Evolutionary conservation across 176 grass and related monocot species (phyloP).

Genomic region (Rhynchospora breviuscula): DNA sequence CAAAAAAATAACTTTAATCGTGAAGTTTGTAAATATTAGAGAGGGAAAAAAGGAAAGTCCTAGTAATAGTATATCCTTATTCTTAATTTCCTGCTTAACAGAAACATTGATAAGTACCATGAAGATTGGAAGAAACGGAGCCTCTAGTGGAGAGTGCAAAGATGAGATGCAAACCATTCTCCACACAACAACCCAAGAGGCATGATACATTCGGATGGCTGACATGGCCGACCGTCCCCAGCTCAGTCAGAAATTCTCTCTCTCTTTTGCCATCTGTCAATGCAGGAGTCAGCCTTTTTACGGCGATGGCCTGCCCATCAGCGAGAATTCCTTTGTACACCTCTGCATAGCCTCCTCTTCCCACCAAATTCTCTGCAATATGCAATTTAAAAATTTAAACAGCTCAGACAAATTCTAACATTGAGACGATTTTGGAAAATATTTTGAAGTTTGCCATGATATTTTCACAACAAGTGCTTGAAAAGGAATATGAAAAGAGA

Average conservation of each 20-base stretch:
- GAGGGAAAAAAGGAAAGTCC: no score
- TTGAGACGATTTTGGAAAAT: no score
- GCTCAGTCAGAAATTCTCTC: slow-evolving; percentile 88
- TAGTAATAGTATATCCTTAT: background rate
- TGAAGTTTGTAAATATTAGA: no score
- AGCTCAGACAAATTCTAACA: background rate
- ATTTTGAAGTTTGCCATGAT: no score
- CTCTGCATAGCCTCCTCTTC: slow-evolving; percentile 78
- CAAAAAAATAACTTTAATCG: no score
- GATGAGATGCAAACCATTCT: slow-evolving; percentile 72
- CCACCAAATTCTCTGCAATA: slow-evolving; percentile 63
- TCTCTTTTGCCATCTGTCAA: slow-evolving; percentile 73
- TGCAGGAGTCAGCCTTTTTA: slow-evolving; percentile 53
- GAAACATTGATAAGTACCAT: slow-evolving; percentile 28
- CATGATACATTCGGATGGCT: slow-evolving; percentile 72
- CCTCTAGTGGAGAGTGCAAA: slow-evolving; percentile 67
- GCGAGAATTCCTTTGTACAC: slow-evolving; percentile 66
- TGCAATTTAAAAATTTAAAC: background rate
- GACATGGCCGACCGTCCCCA: slow-evolving; percentile 77
- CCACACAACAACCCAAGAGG: slow-evolving; percentile 82
- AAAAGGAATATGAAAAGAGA: no score
- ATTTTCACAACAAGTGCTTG: no score
- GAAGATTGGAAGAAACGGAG: slow-evolving; percentile 94
- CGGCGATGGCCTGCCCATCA: slow-evolving; percentile 54
- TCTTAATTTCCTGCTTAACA: background rate